Conservation (phyloP, 2,329 filamentous ascomycete genomes). For the Periglandula ipomoeae region DNA sequence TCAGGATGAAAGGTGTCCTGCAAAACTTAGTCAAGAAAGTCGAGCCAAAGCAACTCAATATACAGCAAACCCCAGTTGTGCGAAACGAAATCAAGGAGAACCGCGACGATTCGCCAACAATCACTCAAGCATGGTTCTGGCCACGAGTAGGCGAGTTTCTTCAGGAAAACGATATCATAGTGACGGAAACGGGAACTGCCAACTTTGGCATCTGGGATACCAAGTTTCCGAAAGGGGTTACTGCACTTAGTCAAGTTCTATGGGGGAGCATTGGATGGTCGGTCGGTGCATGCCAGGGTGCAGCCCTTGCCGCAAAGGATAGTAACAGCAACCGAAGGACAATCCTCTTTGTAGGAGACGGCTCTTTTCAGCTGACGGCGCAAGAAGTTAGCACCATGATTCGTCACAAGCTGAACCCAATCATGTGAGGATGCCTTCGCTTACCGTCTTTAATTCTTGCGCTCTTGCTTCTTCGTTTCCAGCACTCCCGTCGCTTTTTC, state of each 20-base stretch:
- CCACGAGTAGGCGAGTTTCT: constrained; percentile 66
- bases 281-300: constrained; percentile 50
- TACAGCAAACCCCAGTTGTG: constrained; percentile 43
- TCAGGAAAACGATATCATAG: constrained; percentile 61
- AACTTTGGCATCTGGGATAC: constrained; percentile 88
- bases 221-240: constrained; percentile 68
- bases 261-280: constrained; percentile 60
- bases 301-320: constrained; percentile 67
- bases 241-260: constrained; percentile 69
- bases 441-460: too few species aligned
- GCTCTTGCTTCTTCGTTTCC: background rate
- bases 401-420: constrained; percentile 61
- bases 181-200: constrained; percentile 81
- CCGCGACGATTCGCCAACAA: constrained; percentile 31
- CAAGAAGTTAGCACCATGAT: constrained; percentile 84
- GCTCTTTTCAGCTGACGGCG: constrained; percentile 74
- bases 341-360: constrained; percentile 83
- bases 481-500: background rate
- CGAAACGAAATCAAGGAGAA: constrained; percentile 38
- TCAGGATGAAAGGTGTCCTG: constrained; percentile 71
- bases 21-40: constrained; percentile 56
- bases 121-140: constrained; percentile 72
- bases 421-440: constrained; percentile 48
- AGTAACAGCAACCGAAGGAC: constrained; percentile 50
- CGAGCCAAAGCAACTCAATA: constrained; percentile 48